phyloP scores from a whole-genome alignment of 2,329 filamentous ascomycete genomes.

The Coniochaeta sp. region DNA sequence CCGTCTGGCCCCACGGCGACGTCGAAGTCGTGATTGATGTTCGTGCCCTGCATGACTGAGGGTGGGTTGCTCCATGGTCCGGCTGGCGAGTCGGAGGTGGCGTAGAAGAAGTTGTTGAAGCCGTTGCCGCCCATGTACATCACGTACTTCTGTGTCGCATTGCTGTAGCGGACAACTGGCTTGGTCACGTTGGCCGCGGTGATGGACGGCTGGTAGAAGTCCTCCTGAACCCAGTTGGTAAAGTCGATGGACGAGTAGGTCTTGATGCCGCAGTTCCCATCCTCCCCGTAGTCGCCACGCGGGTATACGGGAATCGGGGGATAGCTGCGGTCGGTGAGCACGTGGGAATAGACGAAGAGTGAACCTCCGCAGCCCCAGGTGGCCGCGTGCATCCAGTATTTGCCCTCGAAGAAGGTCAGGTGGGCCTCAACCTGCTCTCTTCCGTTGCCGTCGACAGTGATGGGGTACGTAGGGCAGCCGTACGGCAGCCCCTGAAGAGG shows the following conservation, averaged over 20 bases:
- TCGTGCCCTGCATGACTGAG: background rate
- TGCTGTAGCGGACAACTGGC: slow-evolving; percentile 5
- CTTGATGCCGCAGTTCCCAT: slow-evolving; percentile 4
- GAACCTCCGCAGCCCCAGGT: slow-evolving; percentile 2
- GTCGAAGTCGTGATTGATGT: slow-evolving; percentile 1
- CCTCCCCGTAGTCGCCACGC: background rate
- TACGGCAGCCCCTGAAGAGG: slow-evolving; percentile 1
- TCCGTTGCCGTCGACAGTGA: slow-evolving; percentile 1
- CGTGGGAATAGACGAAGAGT: background rate
- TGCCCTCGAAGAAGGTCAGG: slow-evolving; percentile 2
- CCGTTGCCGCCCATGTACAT: slow-evolving; percentile 1
- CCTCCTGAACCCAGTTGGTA: background rate
- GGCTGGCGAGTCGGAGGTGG: background rate
- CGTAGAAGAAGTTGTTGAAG: slow-evolving; percentile 2
- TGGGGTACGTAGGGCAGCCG: background rate
- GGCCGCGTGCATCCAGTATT: slow-evolving; percentile 3
- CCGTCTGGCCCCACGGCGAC: background rate
- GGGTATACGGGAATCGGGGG: background rate
- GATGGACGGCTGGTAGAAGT: slow-evolving; percentile 3
- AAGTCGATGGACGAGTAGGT: background rate
- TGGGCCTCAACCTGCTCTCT: slow-evolving; percentile 2
- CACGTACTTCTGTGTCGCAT: slow-evolving; percentile 2
- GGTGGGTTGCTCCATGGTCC: slow-evolving; percentile 2
- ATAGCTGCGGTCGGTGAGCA: background rate
- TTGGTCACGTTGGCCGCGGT: slow-evolving; percentile 4